phyloP scores from a whole-genome alignment of 345 rosid genomes.

The Noccaea caerulescens region DNA sequence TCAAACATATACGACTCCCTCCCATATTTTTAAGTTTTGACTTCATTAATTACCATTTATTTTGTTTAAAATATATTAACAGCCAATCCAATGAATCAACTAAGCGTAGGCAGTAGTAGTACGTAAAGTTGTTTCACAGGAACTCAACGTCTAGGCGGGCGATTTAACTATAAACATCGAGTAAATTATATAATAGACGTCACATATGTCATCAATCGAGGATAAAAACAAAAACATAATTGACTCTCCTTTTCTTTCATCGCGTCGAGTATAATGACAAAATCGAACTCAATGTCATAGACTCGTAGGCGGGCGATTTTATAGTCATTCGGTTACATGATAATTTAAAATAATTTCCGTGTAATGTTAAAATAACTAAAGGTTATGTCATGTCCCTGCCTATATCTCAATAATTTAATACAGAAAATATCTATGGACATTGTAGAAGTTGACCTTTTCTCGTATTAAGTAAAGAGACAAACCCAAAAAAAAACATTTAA shows the following conservation, averaged over 20 bases:
- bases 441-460: conserved; percentile 36
- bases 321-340: conserved; percentile 27
- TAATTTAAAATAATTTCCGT: conserved; percentile 21
- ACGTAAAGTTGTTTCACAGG: not conserved
- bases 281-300: conserved; percentile 21
- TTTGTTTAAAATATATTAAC: not conserved
- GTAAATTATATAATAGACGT: too few species aligned
- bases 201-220: not conserved
- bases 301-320: conserved; percentile 6
- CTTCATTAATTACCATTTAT: too few species aligned
- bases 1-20: not conserved
- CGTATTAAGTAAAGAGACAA: conserved; percentile 12
- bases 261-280: conserved; percentile 17
- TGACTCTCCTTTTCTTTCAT: not conserved
- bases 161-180: not conserved
- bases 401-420: conserved; percentile 16
- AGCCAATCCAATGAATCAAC: not conserved
- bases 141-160: not conserved
- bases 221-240: not conserved
- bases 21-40: too few species aligned
- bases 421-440: conserved; percentile 4
- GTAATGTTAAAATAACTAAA: not conserved
- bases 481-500: not conserved
- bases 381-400: conserved; percentile 31
- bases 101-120: not conserved